These are phyloP conservation scores for Nakazawaea populi DNA, from an alignment of 805 yeast genomes.

Conservation along the genomic window DNA sequence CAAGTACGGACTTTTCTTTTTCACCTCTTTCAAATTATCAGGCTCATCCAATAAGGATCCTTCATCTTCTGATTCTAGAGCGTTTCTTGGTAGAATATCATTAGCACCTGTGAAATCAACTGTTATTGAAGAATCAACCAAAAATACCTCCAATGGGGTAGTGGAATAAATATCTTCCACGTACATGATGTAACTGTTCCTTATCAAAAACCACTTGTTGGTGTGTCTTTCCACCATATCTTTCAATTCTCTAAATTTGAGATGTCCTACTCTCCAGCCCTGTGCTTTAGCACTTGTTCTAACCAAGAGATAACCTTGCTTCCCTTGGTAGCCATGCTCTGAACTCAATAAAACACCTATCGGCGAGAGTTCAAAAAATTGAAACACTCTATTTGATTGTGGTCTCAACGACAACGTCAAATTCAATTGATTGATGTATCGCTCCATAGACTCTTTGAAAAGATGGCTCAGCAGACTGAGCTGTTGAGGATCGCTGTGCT, in stretches of 20 bases:
- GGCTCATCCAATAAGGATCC: constrained; percentile 24
- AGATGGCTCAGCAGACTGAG: constrained; percentile 20
- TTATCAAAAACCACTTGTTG: constrained; percentile 84
- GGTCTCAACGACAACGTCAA: constrained; percentile 60
- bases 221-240: constrained; percentile 91
- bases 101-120: constrained; percentile 42
- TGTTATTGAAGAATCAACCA: constrained; percentile 75
- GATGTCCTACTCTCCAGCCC: constrained; percentile 95
- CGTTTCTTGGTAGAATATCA: constrained; percentile 16
- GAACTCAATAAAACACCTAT: constrained; percentile 77
- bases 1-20: constrained; percentile 36
- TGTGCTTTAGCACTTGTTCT: constrained; percentile 81
- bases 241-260: constrained; percentile 67
- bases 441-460: constrained; percentile 46
- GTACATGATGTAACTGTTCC: constrained; percentile 79
- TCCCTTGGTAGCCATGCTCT: constrained; percentile 78
- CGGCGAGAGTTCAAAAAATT: constrained; percentile 86
- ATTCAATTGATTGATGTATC: constrained; percentile 61
- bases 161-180: constrained; percentile 85
- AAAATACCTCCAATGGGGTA: constrained; percentile 83
- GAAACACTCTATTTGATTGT: constrained; percentile 76
- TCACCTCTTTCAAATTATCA: constrained; percentile 17
- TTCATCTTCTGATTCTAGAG: constrained; percentile 26
- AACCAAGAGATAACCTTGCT: constrained; percentile 80
- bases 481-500: background rate